Evolutionary conservation across 176 grass and related monocot genomes (phyloP), one percentile per base, ranked within the genome.

Genomic region (Musa acuminata): DNA sequence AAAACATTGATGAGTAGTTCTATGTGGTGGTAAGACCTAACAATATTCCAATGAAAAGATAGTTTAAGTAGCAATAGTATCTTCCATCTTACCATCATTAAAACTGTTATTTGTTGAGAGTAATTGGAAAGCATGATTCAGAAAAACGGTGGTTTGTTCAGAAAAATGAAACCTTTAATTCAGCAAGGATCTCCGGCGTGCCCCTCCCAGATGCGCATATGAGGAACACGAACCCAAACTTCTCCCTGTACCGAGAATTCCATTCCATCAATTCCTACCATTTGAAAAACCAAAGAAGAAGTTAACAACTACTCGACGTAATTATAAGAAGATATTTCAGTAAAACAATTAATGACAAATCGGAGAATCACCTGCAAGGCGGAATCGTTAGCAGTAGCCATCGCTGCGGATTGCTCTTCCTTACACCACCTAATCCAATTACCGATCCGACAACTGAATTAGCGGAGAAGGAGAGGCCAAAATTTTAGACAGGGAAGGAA

Each of bases 171-270:
- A 99, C 90, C 90, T 98, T 99, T 50, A 99, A 87, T 85, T 99
- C 95, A 65, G 90, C 83, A 73, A 99, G 86, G 68, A 91, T 87
- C 78, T 94, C 95, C 75, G 84, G 73, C 0, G 90, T 73, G 52
- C 77, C 79, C 72, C 88, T 99, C 74, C 95, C 88, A 49, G 90
- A 98, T 0, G 90, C 90, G 1, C 88, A 94, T 73, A 91, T 93
- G 51, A 93, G 76, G 69, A 98, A 93, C 17, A 91, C 86, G 64
- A 89, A 87, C 27, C 88, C 84, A 63, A 91, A 98, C 60, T 85
- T 99, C 75, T 94, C 84, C 72, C 81, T 81, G 78, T 91, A 98
- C 48, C 43, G 87, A 10, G 73, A 66, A 78, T 98, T 98, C 86
- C 95, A 99, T 21, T 86, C 84, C 17, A 76, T 73, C 75, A 98